Evolutionary conservation across 805 yeast species (phyloP), one percentile per base, ranked within the genome.

Genomic region (Teunomyces kruisii): DNA sequence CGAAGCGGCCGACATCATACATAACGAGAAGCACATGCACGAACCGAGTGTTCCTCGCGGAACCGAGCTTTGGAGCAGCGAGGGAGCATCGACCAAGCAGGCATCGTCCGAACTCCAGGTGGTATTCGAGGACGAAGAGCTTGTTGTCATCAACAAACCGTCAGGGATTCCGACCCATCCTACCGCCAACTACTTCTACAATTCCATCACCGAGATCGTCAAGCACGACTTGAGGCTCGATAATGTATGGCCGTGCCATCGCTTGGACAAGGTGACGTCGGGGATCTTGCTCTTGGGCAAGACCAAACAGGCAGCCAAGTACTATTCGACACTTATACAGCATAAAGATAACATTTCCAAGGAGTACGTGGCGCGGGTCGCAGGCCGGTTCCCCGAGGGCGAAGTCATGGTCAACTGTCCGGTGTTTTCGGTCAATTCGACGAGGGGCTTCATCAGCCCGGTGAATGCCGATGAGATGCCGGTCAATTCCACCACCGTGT

Each of bases 91-190:
- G 19, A 35, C 19, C 46, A n/a, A n/a, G n/a, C 33, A 16, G 8
- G 39, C 22, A 1, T 33, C 32, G 8, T 14, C 52, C n/a, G 52
- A 51, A 17, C 48, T 61, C 5, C 36, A 51, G 13, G 58, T 72
- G 1, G 51, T 78, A 0, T 62, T 55, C 52, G 67, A 74, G 47
- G 70, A 72, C 48, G 59, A 57, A 3, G 59, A 65, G 6, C 26
- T 72, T 0, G 19, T 77, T 12, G 80, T 79, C 19, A 70, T 78
- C 2, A 62, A 75, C 50, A 79, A 79, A 48, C 83, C 83, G 0
- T 61, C 71, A 0, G 84, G 83, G 0, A 59, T 78, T 2, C 81
- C 83, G 1, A 76, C 80, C 0, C 84, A 79, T 51, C 81, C 84
- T 0, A 66, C 76, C 0, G 73, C 76, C 6, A 70, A 63, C 32